Evolutionary conservation across 2,329 filamentous ascomycete species (phyloP).

Genomic region (Elsinoe australis): DNA sequence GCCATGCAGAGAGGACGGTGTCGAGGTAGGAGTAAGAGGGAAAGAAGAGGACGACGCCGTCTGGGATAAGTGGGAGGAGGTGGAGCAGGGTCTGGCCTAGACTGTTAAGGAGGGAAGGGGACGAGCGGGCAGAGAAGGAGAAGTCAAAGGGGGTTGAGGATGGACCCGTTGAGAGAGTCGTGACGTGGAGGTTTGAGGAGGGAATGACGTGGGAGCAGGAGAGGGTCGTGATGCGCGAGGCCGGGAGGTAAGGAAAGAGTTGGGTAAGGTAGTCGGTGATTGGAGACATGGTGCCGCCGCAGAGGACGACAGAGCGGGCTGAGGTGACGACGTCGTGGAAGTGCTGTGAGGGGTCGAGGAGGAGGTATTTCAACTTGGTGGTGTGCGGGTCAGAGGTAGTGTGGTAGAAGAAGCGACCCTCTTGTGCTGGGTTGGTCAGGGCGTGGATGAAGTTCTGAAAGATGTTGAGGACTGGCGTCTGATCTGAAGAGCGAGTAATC

Average conservation of each 20-base stretch:
- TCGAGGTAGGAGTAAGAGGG: constrained; percentile 89
- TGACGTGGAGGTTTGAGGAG: constrained; percentile 67
- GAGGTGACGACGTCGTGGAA: constrained; percentile 81
- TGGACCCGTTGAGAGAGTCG: constrained; percentile 53
- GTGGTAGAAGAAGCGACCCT: constrained; percentile 53
- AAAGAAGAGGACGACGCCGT: constrained; percentile 91
- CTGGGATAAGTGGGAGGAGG: constrained; percentile 66
- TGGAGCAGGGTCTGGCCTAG: constrained; percentile 67
- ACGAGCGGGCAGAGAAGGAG: constrained; percentile 69
- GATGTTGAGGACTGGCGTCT: constrained; percentile 52
- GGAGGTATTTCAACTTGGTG: constrained; percentile 68
- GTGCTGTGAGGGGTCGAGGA: constrained; percentile 84
- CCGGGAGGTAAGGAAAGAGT: constrained; percentile 67
- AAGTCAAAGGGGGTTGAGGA: constrained; percentile 64
- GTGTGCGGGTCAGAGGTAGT: constrained; percentile 38
- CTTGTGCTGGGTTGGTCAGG: constrained; percentile 73
- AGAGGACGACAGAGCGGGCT: constrained; percentile 79
- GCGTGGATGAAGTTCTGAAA: constrained; percentile 65
- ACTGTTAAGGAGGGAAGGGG: constrained; percentile 57
- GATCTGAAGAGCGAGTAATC: constrained; percentile 23
- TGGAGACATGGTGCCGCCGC: constrained; percentile 95
- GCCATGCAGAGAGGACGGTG: constrained; percentile 49
- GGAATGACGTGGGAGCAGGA: constrained; percentile 96
- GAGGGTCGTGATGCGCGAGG: constrained; percentile 62
- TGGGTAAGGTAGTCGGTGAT: constrained; percentile 85